These are phyloP conservation scores for Epichloe sibirici DNA, from an alignment of 2,329 filamentous ascomycete species.

Conservation along the genomic window DNA sequence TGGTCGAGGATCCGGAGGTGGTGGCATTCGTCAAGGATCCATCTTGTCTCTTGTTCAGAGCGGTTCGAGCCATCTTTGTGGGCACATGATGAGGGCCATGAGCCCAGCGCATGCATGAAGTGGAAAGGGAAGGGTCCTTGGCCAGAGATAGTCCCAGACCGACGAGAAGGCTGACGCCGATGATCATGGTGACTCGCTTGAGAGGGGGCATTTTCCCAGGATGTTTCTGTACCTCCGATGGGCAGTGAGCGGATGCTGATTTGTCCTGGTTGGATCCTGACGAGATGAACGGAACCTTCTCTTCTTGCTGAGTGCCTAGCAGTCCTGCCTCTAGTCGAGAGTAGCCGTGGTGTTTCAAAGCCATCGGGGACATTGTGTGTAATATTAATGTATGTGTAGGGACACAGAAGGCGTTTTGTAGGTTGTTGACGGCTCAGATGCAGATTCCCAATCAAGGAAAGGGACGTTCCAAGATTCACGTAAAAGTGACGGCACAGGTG, in stretches of 20 bases:
- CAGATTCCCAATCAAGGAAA: not conserved
- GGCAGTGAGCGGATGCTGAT: not conserved
- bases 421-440: not conserved
- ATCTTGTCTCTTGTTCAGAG: constrained; percentile 3
- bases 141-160: constrained; percentile 13
- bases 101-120: constrained; percentile 1
- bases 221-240: not conserved
- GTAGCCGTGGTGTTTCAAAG: constrained; percentile 4
- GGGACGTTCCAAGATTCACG: not conserved
- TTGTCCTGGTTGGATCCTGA: constrained; percentile 1
- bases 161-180: constrained; percentile 16
- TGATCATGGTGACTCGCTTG: constrained; percentile 7
- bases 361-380: constrained; percentile 9
- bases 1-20: not conserved
- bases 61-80: not conserved
- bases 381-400: not conserved
- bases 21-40: constrained; percentile 2
- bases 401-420: not conserved
- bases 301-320: constrained; percentile 12
- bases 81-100: not conserved
- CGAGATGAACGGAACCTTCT: constrained; percentile 9
- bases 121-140: not conserved
- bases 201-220: constrained; percentile 10
- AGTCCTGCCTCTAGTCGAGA: constrained; percentile 13
- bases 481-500: not conserved